Percentiles rank a stretch among this genome's conserved stretches.
These are phyloP conservation scores for Boletus coccyginus DNA, from an alignment of 768 basidiomycete species.

Conservation along the genomic window DNA sequence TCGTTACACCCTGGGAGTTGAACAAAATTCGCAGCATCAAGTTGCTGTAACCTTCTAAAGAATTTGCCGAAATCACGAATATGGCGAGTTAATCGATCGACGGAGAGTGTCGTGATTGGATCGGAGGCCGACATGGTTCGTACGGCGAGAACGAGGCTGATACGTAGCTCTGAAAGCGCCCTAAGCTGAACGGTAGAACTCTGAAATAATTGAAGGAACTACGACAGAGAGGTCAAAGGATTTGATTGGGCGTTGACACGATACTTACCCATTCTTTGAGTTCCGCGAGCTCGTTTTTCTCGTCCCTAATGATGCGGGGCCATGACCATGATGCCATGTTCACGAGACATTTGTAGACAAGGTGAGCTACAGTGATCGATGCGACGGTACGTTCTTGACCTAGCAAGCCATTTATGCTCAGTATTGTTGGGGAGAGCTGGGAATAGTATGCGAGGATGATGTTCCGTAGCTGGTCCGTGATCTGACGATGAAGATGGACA, in stretches of 20 bases:
- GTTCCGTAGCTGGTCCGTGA: conserved; percentile 40
- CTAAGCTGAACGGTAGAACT: conserved; percentile 56
- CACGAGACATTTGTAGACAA: conserved; percentile 71
- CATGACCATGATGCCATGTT: conserved; percentile 76
- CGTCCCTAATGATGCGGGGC: conserved; percentile 44
- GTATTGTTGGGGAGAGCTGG: conserved; percentile 39
- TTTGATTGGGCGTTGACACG: not conserved
- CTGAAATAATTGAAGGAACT: conserved; percentile 65
- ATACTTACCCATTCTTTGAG: conserved; percentile 54
- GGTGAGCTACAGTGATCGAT: conserved; percentile 56
- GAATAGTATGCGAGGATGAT: conserved; percentile 63
- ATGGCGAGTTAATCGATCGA: conserved; percentile 65
- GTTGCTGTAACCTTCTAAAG: conserved; percentile 72
- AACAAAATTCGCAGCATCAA: conserved; percentile 57
- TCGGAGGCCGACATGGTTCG: conserved; percentile 33
- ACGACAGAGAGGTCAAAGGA: conserved; percentile 1
- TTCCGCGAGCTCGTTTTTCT: conserved; percentile 41
- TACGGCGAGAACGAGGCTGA: conserved; percentile 46
- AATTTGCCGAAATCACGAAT: conserved; percentile 74
- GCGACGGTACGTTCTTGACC: conserved; percentile 38
- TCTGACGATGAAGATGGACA: conserved; percentile 9
- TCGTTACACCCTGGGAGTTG: conserved; percentile 60
- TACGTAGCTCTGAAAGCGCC: conserved; percentile 55
- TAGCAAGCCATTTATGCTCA: conserved; percentile 35
- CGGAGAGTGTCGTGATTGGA: conserved; percentile 41